Conservation (phyloP, 2,329 filamentous ascomycete species). For the Fusarium sp. region DNA sequence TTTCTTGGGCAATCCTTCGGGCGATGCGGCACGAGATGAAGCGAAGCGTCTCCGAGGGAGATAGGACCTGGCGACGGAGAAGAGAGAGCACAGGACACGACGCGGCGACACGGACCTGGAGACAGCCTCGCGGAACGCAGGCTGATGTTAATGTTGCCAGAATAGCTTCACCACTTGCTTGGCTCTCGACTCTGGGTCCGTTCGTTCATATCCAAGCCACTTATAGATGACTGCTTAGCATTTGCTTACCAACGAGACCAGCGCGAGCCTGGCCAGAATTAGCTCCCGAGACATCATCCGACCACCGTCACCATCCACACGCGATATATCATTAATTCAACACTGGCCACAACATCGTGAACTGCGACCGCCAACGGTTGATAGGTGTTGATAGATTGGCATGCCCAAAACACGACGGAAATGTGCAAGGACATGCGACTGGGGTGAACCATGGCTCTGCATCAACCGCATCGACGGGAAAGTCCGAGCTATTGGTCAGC, state of each 20-base stretch:
- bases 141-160: background rate
- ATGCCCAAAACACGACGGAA: constrained; percentile 11
- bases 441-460: constrained; percentile 22
- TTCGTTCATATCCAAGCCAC: constrained; percentile 11
- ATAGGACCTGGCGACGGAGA: background rate
- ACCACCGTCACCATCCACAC: constrained; percentile 3
- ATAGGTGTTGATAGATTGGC: background rate
- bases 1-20: background rate
- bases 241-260: constrained; percentile 8
- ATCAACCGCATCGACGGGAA: constrained; percentile 38
- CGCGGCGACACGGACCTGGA: constrained; percentile 14
- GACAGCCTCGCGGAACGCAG: constrained; percentile 15
- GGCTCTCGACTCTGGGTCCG: constrained; percentile 2
- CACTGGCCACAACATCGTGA: constrained; percentile 1
- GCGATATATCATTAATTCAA: background rate
- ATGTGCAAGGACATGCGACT: constrained; percentile 1
- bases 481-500: constrained; percentile 33
- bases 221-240: background rate
- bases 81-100: background rate
- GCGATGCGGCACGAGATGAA: constrained; percentile 7
- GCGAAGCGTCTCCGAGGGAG: constrained; percentile 4
- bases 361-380: background rate
- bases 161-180: constrained; percentile 4
- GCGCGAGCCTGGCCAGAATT: background rate
- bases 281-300: constrained; percentile 19